Evolutionary conservation across 1,284 basidiomycete genomes (phyloP), one percentile per base, ranked within the genome.

Genomic region (Fomitopsis palustris): DNA sequence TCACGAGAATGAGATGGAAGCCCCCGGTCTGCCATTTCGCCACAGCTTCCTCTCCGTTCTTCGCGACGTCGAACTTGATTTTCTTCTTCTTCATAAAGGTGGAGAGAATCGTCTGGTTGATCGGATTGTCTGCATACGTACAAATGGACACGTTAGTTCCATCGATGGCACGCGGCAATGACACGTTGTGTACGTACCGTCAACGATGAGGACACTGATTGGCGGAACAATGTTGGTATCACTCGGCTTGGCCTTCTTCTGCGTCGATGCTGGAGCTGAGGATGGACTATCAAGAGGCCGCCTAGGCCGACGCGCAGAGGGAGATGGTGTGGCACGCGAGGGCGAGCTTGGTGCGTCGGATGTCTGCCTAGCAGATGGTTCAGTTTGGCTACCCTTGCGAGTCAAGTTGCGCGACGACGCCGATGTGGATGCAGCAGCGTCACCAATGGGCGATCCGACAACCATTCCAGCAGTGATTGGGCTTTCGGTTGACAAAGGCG

Each of bases 1-100:
- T 67, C 65, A 96, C 95, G 74, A 99, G 76, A 61, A 99, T 98
- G 56, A 99, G 79, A 78, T 99, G 96, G 75, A 98, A 99, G 45
- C 84, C 88, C 10, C 97, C 97, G 9, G 86, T 91, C 63, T 85
- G 84, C 96, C 97, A 99, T 74, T 98, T 98, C 65, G 95, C 85
- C 9, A 99, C 93, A 0, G 97, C 97, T 75, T 99, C 96, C 62
- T 89, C 85, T 38, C 97, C 97, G 72, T 99, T 95, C 71, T 91
- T 94, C 14, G 97, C 97, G 53, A 96, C 86, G 64, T 96, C 93
- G 76, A 90, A 97, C 73, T 93, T 95, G 74, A 99, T 97, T 75
- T 92, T 93, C 78, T 96, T 98, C 78, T 92, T 93, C 67, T 86
- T 88, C 92, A 99, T 93, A 72, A 98, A 98, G 53, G 92, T 96